phyloP scores from a whole-genome alignment of 1,284 basidiomycete genomes.

The Cutaneotrichosporon sp. region DNA sequence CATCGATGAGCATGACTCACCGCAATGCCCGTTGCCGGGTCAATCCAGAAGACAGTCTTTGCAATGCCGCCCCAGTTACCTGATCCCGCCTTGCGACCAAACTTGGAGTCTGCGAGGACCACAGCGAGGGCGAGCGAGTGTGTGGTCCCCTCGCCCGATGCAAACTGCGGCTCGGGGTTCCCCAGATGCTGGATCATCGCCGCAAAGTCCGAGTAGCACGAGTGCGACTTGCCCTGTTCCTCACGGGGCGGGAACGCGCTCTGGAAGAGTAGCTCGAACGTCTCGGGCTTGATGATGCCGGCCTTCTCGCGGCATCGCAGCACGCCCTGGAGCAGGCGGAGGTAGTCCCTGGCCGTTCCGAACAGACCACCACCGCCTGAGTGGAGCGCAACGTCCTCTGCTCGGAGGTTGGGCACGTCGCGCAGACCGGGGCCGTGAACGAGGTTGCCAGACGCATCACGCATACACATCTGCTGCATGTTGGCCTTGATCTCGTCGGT shows the following conservation, averaged over 20 bases:
- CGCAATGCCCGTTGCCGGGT: slow-evolving; percentile 20
- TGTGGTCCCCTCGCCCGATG: slow-evolving; percentile 5
- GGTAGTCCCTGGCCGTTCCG: slow-evolving; percentile 32
- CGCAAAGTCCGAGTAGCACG: slow-evolving; percentile 10
- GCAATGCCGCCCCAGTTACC: slow-evolving; percentile 26
- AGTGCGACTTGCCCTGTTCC: slow-evolving; percentile 8
- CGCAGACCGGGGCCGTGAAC: slow-evolving; percentile 27
- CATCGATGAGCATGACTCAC: slow-evolving; percentile 9
- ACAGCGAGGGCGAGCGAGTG: slow-evolving; percentile 12
- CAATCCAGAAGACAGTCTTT: slow-evolving; percentile 24
- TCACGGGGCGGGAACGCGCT: slow-evolving; percentile 15
- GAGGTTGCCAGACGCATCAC: slow-evolving; percentile 12
- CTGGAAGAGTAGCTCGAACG: slow-evolving; percentile 26
- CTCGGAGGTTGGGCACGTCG: slow-evolving; percentile 15
- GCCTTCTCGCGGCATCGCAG: slow-evolving; percentile 19
- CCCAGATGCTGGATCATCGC: slow-evolving; percentile 3
- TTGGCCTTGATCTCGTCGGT: slow-evolving; percentile 19
- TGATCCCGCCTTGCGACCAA: slow-evolving; percentile 16
- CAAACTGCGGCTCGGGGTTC: slow-evolving; percentile 6
- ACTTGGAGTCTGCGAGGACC: background rate
- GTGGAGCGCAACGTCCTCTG: slow-evolving; percentile 14
- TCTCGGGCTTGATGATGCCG: slow-evolving; percentile 19
- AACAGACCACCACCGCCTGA: slow-evolving; percentile 37
- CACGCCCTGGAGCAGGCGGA: slow-evolving; percentile 25
- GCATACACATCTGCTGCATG: slow-evolving; percentile 15